phyloP scores from a whole-genome alignment of 2,329 filamentous ascomycete species.

The Huntiella bhutanensis region DNA sequence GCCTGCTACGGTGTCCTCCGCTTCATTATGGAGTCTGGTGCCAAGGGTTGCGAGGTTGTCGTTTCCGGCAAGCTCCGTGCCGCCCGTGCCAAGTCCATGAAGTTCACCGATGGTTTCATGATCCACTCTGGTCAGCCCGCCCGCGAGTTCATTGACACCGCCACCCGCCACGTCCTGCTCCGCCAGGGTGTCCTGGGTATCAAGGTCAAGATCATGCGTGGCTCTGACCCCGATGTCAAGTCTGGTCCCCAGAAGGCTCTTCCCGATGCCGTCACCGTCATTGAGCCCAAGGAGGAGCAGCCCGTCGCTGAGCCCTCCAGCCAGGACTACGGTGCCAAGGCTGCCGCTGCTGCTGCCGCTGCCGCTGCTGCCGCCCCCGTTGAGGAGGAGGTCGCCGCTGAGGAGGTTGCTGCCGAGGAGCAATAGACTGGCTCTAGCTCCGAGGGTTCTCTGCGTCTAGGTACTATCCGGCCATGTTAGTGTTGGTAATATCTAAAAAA shows the following conservation, averaged over 20 bases:
- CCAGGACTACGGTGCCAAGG: slow-evolving; percentile 98
- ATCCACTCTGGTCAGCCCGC: slow-evolving; percentile 99
- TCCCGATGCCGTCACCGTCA: slow-evolving; percentile 96
- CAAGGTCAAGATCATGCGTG: slow-evolving; percentile 99
- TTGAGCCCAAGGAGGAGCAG: slow-evolving; percentile 99
- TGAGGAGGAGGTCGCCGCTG: slow-evolving; percentile 34
- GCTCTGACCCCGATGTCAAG: slow-evolving; percentile 98
- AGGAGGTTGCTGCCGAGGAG: slow-evolving; percentile 29
- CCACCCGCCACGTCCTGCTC: slow-evolving; percentile 97
- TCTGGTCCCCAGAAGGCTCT: slow-evolving; percentile 91
- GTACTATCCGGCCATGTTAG: slow-evolving; percentile 9
- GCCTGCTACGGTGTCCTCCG: slow-evolving; percentile 99
- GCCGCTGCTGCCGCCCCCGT: slow-evolving; percentile 33
- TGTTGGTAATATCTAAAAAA: slow-evolving; percentile 5
- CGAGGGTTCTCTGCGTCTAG: slow-evolving; percentile 12
- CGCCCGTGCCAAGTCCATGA: slow-evolving; percentile 99
- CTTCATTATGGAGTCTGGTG: slow-evolving; percentile 99
- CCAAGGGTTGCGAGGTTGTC: slow-evolving; percentile 99
- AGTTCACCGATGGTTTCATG: slow-evolving; percentile 99
- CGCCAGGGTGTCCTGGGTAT: slow-evolving; percentile 99
- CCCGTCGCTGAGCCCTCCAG: slow-evolving; percentile 84
- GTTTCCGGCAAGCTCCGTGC: slow-evolving; percentile 98
- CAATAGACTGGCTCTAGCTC: slow-evolving; percentile 19
- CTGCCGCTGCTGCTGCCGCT: slow-evolving; percentile 45
- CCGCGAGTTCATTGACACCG: slow-evolving; percentile 98